Evolutionary conservation across 306 rosid genomes (phyloP), one percentile per base, ranked within the genome.

Genomic region (Rosa multiflora): DNA sequence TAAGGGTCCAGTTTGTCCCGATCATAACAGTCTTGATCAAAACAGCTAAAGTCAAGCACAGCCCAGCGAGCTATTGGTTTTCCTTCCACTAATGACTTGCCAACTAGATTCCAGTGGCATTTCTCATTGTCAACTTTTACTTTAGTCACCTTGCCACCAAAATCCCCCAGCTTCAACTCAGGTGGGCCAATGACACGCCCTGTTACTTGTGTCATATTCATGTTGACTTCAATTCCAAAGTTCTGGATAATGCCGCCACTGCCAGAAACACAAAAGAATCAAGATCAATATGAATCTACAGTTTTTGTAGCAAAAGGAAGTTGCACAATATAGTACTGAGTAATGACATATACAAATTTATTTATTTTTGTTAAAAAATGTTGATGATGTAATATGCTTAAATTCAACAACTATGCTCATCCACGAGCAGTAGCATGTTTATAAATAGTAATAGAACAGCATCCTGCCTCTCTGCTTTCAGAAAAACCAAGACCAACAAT

Each of bases 151-250:
- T 69, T 82, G 64, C 96, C 97, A 76, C 76, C 80, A 12, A 78
- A 72, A 83, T 81, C 82, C n/a, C 92, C 89, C 46, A 90, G 46
- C 80, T 84, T 90, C 86, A 93, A 76, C 68, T 58, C 87, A 37
- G 97, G 97, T 17, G 97, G 96, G 23, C 75, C 86, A 79, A 93
- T 87, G 52, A 93, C 87, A 35, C 94, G 94, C 73, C 90, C 97
- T 13, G 32, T 66, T 23, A 89, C 86, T 39, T 75, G 48, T 78
- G 92, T 89, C 94, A 92, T 88, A 81, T 78, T 69, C 43, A 51
- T 85, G 79, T 79, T 74, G 42, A 90, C 91, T 39, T 83, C 85
- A 81, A 92, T 79, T 76, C 92, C 97, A 83, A 90, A 92, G 74
- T 87, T 90, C 37, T 53, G 69, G 62, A 84, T 78, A 56, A 86